Evolutionary conservation across 495 filamentous ascomycete genomes (phyloP).

Genomic region (Daldinia grandis): DNA sequence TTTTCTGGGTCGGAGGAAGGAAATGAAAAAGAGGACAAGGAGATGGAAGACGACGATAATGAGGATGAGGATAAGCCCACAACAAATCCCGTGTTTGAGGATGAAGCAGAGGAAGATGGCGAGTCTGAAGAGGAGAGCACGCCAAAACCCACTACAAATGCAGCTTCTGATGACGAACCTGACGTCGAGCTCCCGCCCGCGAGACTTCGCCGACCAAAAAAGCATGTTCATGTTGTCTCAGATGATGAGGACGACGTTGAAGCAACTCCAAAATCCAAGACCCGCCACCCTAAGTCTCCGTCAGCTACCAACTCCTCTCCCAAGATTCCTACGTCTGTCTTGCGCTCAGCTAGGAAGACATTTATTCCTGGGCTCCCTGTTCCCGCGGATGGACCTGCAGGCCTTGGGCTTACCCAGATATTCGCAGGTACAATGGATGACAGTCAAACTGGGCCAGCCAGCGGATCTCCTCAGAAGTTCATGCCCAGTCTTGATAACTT

Average conservation of each 20-base stretch:
- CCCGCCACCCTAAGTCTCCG: conserved; percentile 48
- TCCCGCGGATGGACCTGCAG: conserved; percentile 61
- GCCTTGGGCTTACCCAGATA: conserved; percentile 84
- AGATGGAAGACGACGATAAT: conserved; percentile 32
- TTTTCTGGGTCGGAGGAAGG: conserved; percentile 60
- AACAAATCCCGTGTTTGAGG: conserved; percentile 35
- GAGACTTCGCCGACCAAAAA: conserved; percentile 51
- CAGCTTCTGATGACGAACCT: conserved; percentile 54
- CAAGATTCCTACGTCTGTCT: conserved; percentile 59
- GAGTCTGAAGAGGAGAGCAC: conserved; percentile 44
- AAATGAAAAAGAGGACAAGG: conserved; percentile 37
- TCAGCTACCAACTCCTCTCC: conserved; percentile 51
- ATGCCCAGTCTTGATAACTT: conserved; percentile 53
- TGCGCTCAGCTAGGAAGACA: conserved; percentile 64
- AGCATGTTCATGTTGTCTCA: conserved; percentile 57
- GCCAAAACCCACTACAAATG: conserved; percentile 51
- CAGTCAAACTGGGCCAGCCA: conserved; percentile 52
- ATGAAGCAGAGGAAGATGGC: conserved; percentile 41
- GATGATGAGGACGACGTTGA: conserved; percentile 67
- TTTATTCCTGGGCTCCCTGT: conserved; percentile 68
- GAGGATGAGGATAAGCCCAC: conserved; percentile 47
- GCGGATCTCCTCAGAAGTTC: conserved; percentile 48
- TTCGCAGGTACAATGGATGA: conserved; percentile 92
- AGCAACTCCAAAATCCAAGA: conserved; percentile 55
- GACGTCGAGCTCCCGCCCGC: conserved; percentile 48